Conservation (phyloP, 202 grass and related monocot species). For the Elaeis oleifera region DNA sequence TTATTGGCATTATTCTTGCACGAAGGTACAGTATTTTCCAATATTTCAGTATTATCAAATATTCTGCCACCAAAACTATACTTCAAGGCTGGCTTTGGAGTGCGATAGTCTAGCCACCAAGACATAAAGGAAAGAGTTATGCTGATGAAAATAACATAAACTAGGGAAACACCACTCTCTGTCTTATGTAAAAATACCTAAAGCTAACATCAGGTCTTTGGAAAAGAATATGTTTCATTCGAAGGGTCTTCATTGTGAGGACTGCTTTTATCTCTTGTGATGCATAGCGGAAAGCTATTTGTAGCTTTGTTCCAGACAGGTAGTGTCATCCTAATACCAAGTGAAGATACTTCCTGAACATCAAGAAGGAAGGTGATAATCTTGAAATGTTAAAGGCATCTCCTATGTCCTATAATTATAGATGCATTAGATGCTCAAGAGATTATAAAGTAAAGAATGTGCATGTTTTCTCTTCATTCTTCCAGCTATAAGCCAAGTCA, state of each 20-base stretch:
- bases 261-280: constrained; percentile 19
- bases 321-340: constrained; percentile 29
- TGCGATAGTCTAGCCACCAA: constrained; percentile 39
- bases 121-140: constrained; percentile 11
- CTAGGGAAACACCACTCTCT: background rate
- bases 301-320: constrained; percentile 48
- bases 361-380: constrained; percentile 7
- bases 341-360: constrained; percentile 51
- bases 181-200: constrained; percentile 25
- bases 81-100: constrained; percentile 41
- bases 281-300: constrained; percentile 25
- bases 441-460: background rate
- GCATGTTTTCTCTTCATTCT: background rate
- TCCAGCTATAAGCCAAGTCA: background rate
- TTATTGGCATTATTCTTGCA: constrained; percentile 6
- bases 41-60: constrained; percentile 14
- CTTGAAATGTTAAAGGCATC: no score
- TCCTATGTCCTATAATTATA: no score
- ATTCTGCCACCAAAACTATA: constrained; percentile 18
- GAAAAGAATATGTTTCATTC: constrained; percentile 4
- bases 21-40: constrained; percentile 17
- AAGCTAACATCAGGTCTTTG: constrained; percentile 14
- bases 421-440: background rate
- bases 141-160: background rate
- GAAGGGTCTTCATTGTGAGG: constrained; percentile 8